These are phyloP conservation scores for Pyrenophora tritici-repentis DNA, from an alignment of 2,329 filamentous ascomycete species.

Conservation along the genomic window DNA sequence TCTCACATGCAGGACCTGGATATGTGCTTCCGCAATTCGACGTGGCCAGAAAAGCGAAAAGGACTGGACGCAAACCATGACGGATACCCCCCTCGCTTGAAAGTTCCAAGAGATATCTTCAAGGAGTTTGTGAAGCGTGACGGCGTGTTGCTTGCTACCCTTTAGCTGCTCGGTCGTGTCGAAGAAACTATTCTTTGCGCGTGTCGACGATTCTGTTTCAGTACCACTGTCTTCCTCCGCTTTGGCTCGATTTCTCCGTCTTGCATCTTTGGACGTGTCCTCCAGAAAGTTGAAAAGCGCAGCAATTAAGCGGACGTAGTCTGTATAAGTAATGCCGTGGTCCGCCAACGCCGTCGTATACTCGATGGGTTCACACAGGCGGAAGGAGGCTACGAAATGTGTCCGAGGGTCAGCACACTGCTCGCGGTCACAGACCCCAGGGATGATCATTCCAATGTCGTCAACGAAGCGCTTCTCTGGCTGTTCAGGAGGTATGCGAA, in stretches of 20 bases:
- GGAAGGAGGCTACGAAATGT: conserved; percentile 32
- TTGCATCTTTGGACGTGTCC: conserved; percentile 15
- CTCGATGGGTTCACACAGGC: conserved; percentile 32
- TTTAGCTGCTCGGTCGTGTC: conserved; percentile 18
- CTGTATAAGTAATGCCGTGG: conserved; percentile 31
- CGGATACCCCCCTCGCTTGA: conserved; percentile 23
- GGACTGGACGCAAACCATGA: conserved; percentile 32
- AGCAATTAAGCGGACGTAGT: conserved; percentile 22
- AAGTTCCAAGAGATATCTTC: conserved; percentile 26
- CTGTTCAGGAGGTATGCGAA: conserved; percentile 20
- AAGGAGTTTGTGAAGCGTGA: conserved; percentile 23
- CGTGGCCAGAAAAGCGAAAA: conserved; percentile 31
- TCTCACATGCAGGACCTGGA: conserved; percentile 26
- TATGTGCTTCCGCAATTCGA: conserved; percentile 25
- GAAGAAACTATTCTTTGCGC: not conserved
- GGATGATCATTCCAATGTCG: conserved; percentile 31
- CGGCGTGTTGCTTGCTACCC: conserved; percentile 17
- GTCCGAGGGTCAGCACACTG: conserved; percentile 20
- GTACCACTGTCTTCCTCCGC: not conserved
- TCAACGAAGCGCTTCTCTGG: conserved; percentile 36
- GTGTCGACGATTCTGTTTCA: not conserved
- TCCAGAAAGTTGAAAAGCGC: conserved; percentile 25
- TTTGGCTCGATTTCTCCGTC: not conserved
- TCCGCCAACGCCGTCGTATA: conserved; percentile 34
- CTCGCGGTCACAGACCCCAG: conserved; percentile 27